A percentile compares a stretch with the other conserved stretches of the same genome.
phyloP scores from a whole-genome alignment of 2,329 filamentous ascomycete genomes.

The Ramularia endophylla region DNA sequence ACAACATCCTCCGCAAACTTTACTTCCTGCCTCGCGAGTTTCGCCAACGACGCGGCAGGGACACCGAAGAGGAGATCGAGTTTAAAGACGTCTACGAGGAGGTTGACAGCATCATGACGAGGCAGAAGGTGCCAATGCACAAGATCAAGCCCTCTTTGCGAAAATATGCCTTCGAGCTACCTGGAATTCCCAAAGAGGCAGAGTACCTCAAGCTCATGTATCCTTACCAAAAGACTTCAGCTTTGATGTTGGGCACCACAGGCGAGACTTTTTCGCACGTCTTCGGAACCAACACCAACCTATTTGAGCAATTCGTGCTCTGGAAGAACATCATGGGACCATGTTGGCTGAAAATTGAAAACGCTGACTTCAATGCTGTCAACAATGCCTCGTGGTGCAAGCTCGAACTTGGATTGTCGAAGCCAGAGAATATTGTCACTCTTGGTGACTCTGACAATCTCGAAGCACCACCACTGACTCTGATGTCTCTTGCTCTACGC shows the following conservation, averaged over 20 bases:
- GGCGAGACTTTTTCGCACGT: constrained; percentile 92
- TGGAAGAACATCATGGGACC: constrained; percentile 99
- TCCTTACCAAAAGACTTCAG: constrained; percentile 71
- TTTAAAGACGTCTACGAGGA: constrained; percentile 90
- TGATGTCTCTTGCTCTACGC: constrained; percentile 92
- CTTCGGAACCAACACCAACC: constrained; percentile 85
- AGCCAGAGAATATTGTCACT: constrained; percentile 68
- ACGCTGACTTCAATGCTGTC: constrained; percentile 73
- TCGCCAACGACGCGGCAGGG: constrained; percentile 53
- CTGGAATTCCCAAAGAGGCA: constrained; percentile 77
- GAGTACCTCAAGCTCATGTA: constrained; percentile 96
- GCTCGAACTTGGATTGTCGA: constrained; percentile 75
- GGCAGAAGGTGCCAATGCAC: constrained; percentile 76
- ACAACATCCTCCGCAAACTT: constrained; percentile 87
- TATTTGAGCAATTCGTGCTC: constrained; percentile 97
- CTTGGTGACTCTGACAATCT: constrained; percentile 72
- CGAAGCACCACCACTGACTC: constrained; percentile 77
- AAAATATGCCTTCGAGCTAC: constrained; percentile 94
- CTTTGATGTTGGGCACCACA: constrained; percentile 61
- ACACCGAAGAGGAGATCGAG: constrained; percentile 70
- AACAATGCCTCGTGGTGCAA: constrained; percentile 98
- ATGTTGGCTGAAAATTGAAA: constrained; percentile 90
- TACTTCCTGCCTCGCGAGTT: constrained; percentile 81
- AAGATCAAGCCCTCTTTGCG: constrained; percentile 87
- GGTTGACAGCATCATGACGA: constrained; percentile 82